Evolutionary conservation across 2,329 filamentous ascomycete species (phyloP).

Genomic region (Ophiostoma piceae): DNA sequence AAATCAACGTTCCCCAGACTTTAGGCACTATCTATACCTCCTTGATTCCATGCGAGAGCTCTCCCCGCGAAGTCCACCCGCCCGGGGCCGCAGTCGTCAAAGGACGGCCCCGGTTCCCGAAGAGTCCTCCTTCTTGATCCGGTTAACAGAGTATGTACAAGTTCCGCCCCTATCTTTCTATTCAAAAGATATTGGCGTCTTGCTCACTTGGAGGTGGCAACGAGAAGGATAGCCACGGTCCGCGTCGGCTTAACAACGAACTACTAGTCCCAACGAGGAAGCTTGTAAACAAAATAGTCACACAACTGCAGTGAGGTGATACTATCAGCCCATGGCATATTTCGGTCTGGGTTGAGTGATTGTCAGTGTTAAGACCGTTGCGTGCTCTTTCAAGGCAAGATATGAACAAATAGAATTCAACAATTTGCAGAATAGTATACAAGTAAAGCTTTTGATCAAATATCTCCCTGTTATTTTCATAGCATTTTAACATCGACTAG

Average conservation of each 20-base stretch:
- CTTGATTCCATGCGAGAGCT: not conserved
- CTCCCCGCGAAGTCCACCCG: not conserved
- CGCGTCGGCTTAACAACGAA: not conserved
- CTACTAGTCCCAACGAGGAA: not conserved
- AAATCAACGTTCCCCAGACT: not conserved
- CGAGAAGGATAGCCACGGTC: not conserved
- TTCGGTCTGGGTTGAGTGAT: not conserved
- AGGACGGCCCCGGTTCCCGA: not conserved
- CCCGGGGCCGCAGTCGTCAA: not conserved
- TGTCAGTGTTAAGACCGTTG: too few species aligned
- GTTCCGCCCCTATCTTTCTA: not conserved
- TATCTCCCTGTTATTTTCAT: too few species aligned
- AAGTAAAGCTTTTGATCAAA: too few species aligned
- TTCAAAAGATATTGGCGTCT: not conserved
- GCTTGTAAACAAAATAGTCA: slow-evolving; percentile 7
- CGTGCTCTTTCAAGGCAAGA: too few species aligned
- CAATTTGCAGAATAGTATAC: too few species aligned
- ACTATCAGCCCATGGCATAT: not conserved
- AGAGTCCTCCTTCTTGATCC: not conserved
- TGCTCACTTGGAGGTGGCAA: not conserved
- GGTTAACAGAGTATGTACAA: not conserved
- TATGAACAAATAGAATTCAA: too few species aligned
- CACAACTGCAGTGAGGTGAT: not conserved
- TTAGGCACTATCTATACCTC: not conserved
- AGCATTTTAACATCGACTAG: too few species aligned